Evolutionary conservation across 164 flowering plant genomes (phyloP), one percentile per base, ranked within the genome.

Genomic region (Sedum album): DNA sequence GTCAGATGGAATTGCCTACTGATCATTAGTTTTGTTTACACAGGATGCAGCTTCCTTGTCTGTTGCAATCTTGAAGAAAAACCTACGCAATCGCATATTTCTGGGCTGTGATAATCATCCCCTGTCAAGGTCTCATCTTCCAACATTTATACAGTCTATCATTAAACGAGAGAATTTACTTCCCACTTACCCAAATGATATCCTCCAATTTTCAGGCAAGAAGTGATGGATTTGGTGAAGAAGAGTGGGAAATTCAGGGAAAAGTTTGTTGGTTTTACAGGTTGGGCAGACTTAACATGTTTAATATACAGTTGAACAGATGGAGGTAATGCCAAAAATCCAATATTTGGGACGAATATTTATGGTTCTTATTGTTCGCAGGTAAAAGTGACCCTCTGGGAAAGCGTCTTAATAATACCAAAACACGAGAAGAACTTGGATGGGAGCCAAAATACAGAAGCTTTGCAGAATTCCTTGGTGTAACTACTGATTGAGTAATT

Each of bases 31-130:
- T 38, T 14, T 64, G 5, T 55, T 68, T 49, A 30, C 31, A 60
- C 73, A 94, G 99, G 99, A 94, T 81, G 97, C 99, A 65, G 97
- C 96, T 67, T 87, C 67, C n/a, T n/a, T n/a, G n/a, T n/a, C n/a
- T n/a, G n/a, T n/a, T n/a, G n/a, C n/a, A n/a, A n/a, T n/a, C n/a
- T 63, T 91, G 80, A 91, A 91, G 76, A 94, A 83, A 80, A 86
- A 85, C 41, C 73, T 82, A 13, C 79, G 79, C 28, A 77, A 88
- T 65, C 80, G 77, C 61, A 79, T 88, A 70, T 90, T 94, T 79
- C 74, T 94, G 81, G 99, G 99, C 44, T 94, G 97, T 73, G 99
- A 90, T 70, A 88, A 85, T 77, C 93, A 90, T 82, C 99, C 97
- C 66, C 28, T 94, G 72, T 87, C 99, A 67, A 91, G 97, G 99